Percentiles rank a stretch among this genome's conserved stretches.
Conservation (phyloP, 2,329 filamentous ascomycete genomes). For the Cladosporium colombiae region DNA sequence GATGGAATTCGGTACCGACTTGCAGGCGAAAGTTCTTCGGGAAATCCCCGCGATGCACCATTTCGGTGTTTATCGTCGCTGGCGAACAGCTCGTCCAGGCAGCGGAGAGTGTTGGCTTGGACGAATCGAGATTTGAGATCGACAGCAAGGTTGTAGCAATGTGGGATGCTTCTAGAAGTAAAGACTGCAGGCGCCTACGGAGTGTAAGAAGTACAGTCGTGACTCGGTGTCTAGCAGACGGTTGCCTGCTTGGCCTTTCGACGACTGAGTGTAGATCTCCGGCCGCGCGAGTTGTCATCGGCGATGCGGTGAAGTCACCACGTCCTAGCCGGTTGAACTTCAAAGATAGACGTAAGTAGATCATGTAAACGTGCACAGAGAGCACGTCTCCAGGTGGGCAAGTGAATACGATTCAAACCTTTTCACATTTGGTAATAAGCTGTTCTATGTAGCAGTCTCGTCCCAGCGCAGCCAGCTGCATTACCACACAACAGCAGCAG, state of each 20-base stretch:
- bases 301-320: not conserved
- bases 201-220: not conserved
- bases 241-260: not conserved
- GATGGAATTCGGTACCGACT: not conserved
- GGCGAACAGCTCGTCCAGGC: not conserved
- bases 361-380: too few relatives aligned
- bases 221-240: not conserved
- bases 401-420: not conserved
- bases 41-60: not conserved
- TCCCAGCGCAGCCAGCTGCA: not conserved
- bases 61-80: not conserved
- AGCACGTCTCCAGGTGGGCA: not conserved
- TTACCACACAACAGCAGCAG: not conserved
- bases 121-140: not conserved
- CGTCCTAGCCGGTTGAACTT: not conserved
- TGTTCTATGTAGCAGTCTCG: constrained; percentile 5
- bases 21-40: not conserved
- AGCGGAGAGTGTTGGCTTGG: not conserved
- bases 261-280: not conserved
- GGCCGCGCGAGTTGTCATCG: not conserved
- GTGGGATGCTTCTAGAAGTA: not conserved
- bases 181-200: not conserved
- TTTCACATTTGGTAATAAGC: constrained; percentile 1
- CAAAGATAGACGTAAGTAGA: too few relatives aligned
- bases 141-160: not conserved